Evolutionary conservation across 2,329 filamentous ascomycete species (phyloP).

Genomic region (Botrytis fabae): DNA sequence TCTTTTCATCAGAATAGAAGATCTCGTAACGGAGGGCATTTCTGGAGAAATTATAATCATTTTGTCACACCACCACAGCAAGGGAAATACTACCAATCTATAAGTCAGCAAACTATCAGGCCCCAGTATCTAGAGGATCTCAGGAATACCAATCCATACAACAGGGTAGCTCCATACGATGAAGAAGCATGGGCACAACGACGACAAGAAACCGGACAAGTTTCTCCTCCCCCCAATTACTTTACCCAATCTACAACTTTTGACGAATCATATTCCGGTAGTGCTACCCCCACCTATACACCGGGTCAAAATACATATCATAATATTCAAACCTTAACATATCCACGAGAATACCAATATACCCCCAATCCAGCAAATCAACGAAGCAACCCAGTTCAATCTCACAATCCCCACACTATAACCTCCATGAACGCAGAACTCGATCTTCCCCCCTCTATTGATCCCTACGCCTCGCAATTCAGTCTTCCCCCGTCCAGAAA

Average conservation of each 20-base stretch:
- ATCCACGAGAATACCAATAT: too few species aligned
- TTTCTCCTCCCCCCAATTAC: background rate
- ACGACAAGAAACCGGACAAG: background rate
- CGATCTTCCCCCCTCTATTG: background rate
- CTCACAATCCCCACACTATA: background rate
- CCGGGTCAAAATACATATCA: background rate
- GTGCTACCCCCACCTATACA: rapidly evolving
- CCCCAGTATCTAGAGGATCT: background rate
- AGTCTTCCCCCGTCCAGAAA: background rate
- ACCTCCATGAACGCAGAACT: background rate
- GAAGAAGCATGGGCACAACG: background rate
- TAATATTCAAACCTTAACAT: rapidly evolving
- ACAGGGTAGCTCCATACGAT: background rate
- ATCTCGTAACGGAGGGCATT: background rate
- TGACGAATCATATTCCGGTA: background rate
- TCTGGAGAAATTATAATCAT: background rate
- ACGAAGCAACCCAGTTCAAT: rapidly evolving
- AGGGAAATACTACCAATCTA: background rate
- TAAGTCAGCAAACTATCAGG: background rate
- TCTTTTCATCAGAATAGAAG: background rate
- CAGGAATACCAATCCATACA: background rate
- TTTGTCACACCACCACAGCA: background rate
- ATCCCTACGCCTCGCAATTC: background rate
- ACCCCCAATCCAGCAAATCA: background rate
- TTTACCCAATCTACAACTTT: background rate